Evolutionary conservation across 129 eudicot species (phyloP), one percentile per base, ranked within the genome.

Genomic region (Glebionis coronaria): DNA sequence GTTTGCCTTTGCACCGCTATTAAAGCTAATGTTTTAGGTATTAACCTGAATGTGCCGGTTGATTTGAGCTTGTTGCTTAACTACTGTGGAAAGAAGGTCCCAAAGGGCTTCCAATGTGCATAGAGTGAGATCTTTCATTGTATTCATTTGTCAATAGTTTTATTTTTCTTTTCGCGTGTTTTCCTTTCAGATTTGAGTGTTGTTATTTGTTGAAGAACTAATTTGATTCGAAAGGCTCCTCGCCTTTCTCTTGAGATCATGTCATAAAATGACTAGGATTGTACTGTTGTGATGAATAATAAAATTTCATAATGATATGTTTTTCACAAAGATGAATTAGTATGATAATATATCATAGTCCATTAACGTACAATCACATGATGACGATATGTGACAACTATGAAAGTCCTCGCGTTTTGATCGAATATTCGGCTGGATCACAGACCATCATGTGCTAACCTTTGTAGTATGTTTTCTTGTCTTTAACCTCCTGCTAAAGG

Each of bases 81-180:
- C 63, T 58, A 58, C 42, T 58, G 63, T 58, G 63, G 63, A 28
- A 58, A 58, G 63, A 13, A 28, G 29, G 63, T 58, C n/a, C 63
- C 63, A 27, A 58, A 58, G 44, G 63, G 63, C 63, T 58, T 28
- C 18, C 44, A 58, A 58, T 58, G 63, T 5, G 61, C 61, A 21
- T 56, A 56, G 61, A 56, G 29, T 4, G 1, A 15, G 29, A 54
- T 53, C 58, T 49, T 49, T 0, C n/a, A 13, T 14, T 49, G 54
- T 49, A 49, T 49, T 5, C 15, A 52, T 8, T 10, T 44, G 10
- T 55, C 2, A 55, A 55, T 18, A 8, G 61, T 55, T 55, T 18
- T 51, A 14, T 12, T 52, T 52, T 52, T 23, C 16, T 52, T 19
- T 12, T n/a, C 21, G 57, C 15, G 57, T 21, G 61, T 12, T 21